Conservation (phyloP, 2,329 filamentous ascomycete genomes). For the Ophiostoma perfectum region DNA sequence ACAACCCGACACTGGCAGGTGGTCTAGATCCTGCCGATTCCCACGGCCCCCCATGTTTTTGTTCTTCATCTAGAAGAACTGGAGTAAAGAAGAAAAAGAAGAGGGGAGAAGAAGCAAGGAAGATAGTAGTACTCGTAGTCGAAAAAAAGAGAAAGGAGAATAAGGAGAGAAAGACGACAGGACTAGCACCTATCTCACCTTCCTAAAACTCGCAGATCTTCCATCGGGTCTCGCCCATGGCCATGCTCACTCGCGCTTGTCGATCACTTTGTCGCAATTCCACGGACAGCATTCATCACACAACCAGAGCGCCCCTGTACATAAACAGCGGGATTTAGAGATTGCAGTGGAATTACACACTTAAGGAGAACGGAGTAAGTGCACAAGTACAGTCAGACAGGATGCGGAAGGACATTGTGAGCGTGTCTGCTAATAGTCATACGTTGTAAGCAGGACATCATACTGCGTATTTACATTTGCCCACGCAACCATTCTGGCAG, state of each 20-base stretch:
- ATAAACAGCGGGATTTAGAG: too few species aligned
- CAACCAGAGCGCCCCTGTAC: not conserved
- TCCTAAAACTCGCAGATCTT: slow-evolving; percentile 11
- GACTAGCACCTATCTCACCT: not conserved
- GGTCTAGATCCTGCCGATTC: not conserved
- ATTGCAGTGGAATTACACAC: too few species aligned
- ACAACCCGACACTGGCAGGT: not conserved
- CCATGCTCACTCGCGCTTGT: not conserved
- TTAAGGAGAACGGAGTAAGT: too few species aligned
- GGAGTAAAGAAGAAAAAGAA: not conserved
- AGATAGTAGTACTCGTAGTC: too few species aligned
- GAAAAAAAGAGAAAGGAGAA: not conserved
- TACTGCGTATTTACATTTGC: not conserved
- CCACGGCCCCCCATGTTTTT: not conserved
- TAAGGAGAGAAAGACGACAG: not conserved
- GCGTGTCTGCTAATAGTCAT: too few species aligned
- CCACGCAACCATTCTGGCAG: not conserved
- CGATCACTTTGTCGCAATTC: slow-evolving; percentile 1
- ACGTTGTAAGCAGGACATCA: too few species aligned
- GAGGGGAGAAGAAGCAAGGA: not conserved
- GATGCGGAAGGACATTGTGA: too few species aligned
- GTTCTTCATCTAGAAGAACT: too few species aligned
- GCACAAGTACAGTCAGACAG: not conserved
- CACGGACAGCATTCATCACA: not conserved
- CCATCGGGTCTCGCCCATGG: not conserved